Evolutionary conservation across 148 eudicot species (phyloP), one percentile per base, ranked within the genome.

Genomic region (Vaccinium corymbosum): DNA sequence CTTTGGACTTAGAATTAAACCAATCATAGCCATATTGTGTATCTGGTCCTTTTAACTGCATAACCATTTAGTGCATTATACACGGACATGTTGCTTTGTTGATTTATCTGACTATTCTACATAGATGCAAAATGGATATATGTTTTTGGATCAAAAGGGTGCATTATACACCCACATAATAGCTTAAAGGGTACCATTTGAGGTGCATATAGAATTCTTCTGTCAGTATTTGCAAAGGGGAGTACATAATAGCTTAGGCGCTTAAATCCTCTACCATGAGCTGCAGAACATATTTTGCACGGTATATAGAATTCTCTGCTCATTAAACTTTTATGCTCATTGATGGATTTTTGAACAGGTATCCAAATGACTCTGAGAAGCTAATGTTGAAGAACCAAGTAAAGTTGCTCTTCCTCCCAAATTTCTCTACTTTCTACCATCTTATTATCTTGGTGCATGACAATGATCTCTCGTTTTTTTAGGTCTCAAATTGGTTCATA

Each of bases 301-400:
- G 73, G 17, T 68, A 27, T 13, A 27, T 68, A 13, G 35, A 68
- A 27, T 27, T 68, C 17, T 68, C 38, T 68, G 27, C 73, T 27
- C 7, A 11, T 11, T 68, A 12, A 68, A 3, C 11, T 5, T 27
- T 66, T 66, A 35, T 32, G 4, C 76, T 71, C 20, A 6, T 71
- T 50, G 55, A 32, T 32, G 13, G 20, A 61, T 70, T 5, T 32
- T 80, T 87, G 50, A 82, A 82, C 86, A 95, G 99, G 77, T 97
- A 97, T 81, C 99, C 99, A 17, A 97, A 91, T 89, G 99, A 97
- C 76, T 87, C 93, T 2, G 99, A 97, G 83, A 97, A 97, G 91
- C 92, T 94, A 48, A 90, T 92, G 76, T 86, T 97, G 86, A 97
- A 97, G 89, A 97, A 97, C 86, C 99, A 97, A 83, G 99, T 97